phyloP scores from a whole-genome alignment of 2,329 filamentous ascomycete genomes.

The Clonostachys chloroleuca region DNA sequence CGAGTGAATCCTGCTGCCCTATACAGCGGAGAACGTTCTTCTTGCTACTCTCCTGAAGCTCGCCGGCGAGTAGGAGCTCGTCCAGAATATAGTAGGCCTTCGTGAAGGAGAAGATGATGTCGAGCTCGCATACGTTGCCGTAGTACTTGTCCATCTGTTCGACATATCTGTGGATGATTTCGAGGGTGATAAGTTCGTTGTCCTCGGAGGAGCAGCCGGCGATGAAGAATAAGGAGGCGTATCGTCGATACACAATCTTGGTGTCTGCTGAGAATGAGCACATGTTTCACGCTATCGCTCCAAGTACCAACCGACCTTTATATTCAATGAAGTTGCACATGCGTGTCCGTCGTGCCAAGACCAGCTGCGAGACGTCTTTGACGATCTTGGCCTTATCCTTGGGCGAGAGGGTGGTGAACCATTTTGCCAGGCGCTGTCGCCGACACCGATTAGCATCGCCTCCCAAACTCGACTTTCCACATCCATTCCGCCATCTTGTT shows the following conservation, averaged over 20 bases:
- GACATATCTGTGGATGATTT: constrained; percentile 98
- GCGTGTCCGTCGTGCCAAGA: constrained; percentile 89
- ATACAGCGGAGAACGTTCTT: constrained; percentile 98
- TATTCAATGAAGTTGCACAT: constrained; percentile 99
- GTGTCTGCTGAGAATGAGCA: constrained; percentile 59
- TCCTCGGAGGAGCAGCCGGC: constrained; percentile 95
- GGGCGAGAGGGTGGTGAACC: constrained; percentile 96
- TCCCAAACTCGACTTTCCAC: not conserved
- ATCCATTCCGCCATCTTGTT: not conserved
- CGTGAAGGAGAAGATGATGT: constrained; percentile 99
- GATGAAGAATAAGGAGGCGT: constrained; percentile 99
- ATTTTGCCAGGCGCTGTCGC: constrained; percentile 89
- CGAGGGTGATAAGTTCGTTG: constrained; percentile 96
- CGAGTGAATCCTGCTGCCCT: constrained; percentile 92
- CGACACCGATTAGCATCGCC: constrained; percentile 3
- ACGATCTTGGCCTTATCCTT: constrained; percentile 99
- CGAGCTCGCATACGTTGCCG: constrained; percentile 97
- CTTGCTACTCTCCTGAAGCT: constrained; percentile 98
- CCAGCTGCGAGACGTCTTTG: constrained; percentile 97
- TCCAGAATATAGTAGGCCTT: constrained; percentile 99
- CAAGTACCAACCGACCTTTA: constrained; percentile 61
- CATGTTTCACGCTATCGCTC: no score
- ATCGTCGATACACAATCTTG: constrained; percentile 97
- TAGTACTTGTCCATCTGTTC: constrained; percentile 99
- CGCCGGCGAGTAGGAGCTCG: constrained; percentile 88